phyloP scores from a whole-genome alignment of 2,329 filamentous ascomycete species.

The Dendryphion nanum region DNA sequence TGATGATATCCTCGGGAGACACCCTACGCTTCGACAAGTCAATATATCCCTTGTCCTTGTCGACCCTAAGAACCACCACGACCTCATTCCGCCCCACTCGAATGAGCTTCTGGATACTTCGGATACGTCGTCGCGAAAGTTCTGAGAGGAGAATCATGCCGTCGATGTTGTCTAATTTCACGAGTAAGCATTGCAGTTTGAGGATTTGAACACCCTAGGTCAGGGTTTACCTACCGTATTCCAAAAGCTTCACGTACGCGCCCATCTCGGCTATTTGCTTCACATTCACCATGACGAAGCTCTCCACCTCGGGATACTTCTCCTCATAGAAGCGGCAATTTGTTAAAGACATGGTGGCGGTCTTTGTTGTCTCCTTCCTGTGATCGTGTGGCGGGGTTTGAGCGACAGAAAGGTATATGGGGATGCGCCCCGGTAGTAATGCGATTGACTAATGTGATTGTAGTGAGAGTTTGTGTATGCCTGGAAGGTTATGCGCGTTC shows the following conservation, averaged over 20 bases:
- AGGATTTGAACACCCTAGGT: no score
- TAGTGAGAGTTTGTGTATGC: not conserved
- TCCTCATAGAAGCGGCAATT: conserved; percentile 98
- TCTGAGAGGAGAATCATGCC: conserved; percentile 99
- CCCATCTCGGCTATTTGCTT: conserved; percentile 99
- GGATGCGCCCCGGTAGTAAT: not conserved
- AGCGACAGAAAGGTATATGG: no score
- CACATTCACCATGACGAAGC: conserved; percentile 99
- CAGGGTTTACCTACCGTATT: conserved; percentile 60
- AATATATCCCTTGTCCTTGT: conserved; percentile 99
- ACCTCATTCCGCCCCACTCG: conserved; percentile 97
- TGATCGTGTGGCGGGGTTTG: not conserved
- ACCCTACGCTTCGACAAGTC: conserved; percentile 98
- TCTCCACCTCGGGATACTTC: conserved; percentile 97
- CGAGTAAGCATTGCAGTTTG: conserved; percentile 7
- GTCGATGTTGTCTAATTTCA: conserved; percentile 85
- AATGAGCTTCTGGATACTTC: conserved; percentile 98
- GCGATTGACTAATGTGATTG: not conserved
- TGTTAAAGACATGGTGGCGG: conserved; percentile 80
- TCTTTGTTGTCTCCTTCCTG: not conserved
- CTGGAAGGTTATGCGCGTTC: not conserved
- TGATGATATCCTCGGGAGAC: conserved; percentile 93
- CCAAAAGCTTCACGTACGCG: conserved; percentile 97
- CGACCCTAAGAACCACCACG: conserved; percentile 95
- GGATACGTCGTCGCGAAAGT: conserved; percentile 94